A percentile compares a stretch with the other conserved stretches of the same genome.
Conservation (phyloP, 106 monocot species). For the Cymbidium sinense region DNA sequence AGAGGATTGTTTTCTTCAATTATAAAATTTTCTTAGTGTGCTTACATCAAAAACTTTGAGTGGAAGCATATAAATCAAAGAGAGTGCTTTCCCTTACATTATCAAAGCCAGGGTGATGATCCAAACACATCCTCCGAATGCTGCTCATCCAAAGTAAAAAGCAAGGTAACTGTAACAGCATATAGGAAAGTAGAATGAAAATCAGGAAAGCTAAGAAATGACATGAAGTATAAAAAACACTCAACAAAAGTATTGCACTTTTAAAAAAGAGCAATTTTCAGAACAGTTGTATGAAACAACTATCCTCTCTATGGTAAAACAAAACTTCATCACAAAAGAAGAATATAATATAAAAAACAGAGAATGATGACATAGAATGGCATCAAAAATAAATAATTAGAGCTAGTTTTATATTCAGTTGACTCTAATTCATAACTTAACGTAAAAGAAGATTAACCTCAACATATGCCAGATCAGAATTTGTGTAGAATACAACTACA, state of each 20-base stretch:
- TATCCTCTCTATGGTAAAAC: neutral
- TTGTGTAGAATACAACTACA: neutral
- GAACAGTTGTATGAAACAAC: neutral
- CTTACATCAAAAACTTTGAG: neutral
- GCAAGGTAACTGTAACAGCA: conserved; percentile 68
- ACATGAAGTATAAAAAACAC: neutral
- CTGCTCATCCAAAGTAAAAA: conserved; percentile 86
- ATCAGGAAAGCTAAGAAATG: neutral
- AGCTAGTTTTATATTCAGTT: neutral
- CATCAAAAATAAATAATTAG: neutral
- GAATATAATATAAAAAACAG: neutral
- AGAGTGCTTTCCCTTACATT: conserved; percentile 35
- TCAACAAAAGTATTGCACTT: neutral
- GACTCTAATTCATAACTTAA: neutral
- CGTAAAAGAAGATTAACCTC: neutral
- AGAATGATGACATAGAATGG: neutral
- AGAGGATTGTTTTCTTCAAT: neutral
- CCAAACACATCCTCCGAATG: conserved; percentile 89
- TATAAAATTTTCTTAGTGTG: neutral
- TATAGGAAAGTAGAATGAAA: neutral
- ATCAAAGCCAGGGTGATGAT: conserved; percentile 80
- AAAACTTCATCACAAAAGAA: neutral
- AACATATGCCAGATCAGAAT: neutral
- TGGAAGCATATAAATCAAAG: neutral
- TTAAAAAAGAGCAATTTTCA: neutral